Evolutionary conservation across 1,139 yeast species (phyloP).

Genomic region (Hemisphaericaspora xylanilytica): DNA sequence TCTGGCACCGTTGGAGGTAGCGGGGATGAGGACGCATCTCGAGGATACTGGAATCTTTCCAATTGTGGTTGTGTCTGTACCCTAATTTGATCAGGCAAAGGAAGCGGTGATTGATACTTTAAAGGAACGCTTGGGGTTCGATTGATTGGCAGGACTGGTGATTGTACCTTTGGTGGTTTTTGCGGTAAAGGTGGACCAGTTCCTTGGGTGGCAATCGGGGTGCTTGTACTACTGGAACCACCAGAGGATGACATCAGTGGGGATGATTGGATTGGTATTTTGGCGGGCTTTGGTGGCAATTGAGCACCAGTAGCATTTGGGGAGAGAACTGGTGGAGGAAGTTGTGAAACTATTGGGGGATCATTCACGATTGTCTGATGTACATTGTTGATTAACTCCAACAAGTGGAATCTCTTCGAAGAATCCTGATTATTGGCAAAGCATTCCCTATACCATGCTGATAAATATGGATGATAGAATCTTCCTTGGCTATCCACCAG

Average conservation of each 20-base stretch:
- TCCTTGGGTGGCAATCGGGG: conserved; percentile 8
- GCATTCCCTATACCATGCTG: conserved; percentile 51
- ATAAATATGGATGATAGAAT: conserved; percentile 66
- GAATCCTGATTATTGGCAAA: conserved; percentile 9
- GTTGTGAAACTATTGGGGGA: conserved; percentile 20
- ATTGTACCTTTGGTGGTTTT: conserved; percentile 17
- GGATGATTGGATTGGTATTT: conserved; percentile 14
- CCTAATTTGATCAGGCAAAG: conserved; percentile 25
- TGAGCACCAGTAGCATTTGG: conserved; percentile 2
- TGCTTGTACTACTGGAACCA: conserved; percentile 2
- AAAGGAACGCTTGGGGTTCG: conserved; percentile 19
- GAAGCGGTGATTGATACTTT: conserved; percentile 35
- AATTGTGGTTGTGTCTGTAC: neutral
- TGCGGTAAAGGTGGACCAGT: conserved; percentile 49
- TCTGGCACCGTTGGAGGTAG: conserved; percentile 5
- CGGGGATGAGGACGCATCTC: conserved; percentile 19
- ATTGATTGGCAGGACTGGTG: conserved; percentile 4
- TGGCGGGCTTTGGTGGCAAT: conserved; percentile 24
- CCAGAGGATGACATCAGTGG: neutral
- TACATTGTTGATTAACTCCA: conserved; percentile 36
- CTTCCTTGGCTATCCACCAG: conserved; percentile 72
- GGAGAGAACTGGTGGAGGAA: conserved; percentile 4
- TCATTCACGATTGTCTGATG: conserved; percentile 41
- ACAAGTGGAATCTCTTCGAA: conserved; percentile 30
- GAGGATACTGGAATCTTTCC: neutral